Base-by-base conservation (phyloP, 306 rosid species). In the Quercus cerris region DNA sequence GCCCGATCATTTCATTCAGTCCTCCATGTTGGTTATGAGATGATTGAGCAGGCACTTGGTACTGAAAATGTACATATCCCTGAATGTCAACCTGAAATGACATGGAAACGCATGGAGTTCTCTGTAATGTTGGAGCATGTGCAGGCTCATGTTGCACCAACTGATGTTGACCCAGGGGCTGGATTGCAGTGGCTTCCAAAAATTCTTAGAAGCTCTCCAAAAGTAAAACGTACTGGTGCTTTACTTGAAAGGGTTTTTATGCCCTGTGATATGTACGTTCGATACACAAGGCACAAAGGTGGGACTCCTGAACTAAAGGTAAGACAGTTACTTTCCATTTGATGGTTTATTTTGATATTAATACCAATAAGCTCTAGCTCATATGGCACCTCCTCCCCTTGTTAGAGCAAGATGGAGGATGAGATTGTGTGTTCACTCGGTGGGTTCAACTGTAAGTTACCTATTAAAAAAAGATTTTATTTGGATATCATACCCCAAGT, bases 131-230 rank as follows among this genome's bases (percentile, higher is more conserved):
- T 96, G 89, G 97, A 93, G 89, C 91, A 93, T 41, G 99, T 96
- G 59, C 98, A 96, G 85, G 99, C 99, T 82, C 99, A 96, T 89
- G 99, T 96, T 77, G 99, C 99, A 20, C 99, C 99, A 46, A 96
- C 99, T 56, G 99, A 96, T 89, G 97, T 96, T 88, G 99, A 96
- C 87, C 99, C 94, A 30, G 99, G 99, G 70, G 99, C 99, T 82
- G 99, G 99, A 74, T 80, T 96, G 86, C 99, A 96, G 87, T 96
- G 99, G 99, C 99, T 96, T 81, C 99, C 98, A 1, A 88, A 90
- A 88, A 91, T 96, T 87, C 91, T 84, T 64, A 88, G 89, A 88
- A 96, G 91, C 87, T 96, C 99, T 78, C 99, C 99, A 31, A 93
- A 96, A 90, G 98, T 93, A 59, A 90, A 90, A 86, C 99, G 99